phyloP scores from a whole-genome alignment of 2,329 filamentous ascomycete genomes.

The Fusarium palustre region DNA sequence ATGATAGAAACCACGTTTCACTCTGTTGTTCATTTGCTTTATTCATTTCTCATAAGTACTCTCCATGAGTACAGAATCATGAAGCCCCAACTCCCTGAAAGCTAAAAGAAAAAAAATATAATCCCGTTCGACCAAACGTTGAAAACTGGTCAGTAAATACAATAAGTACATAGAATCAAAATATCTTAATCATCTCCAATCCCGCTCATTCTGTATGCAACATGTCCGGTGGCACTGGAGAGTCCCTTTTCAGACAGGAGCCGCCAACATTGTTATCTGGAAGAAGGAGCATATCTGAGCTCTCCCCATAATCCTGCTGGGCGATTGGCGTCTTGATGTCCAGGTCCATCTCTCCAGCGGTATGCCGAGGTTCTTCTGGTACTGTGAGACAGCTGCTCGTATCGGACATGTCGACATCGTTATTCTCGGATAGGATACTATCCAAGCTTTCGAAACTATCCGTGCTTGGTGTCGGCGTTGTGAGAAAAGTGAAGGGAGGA shows the following conservation, averaged over 20 bases:
- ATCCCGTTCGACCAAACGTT: conserved; percentile 17
- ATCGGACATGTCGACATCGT: conserved; percentile 65
- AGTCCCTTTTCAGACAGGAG: conserved; percentile 29
- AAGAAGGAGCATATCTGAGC: conserved; percentile 29
- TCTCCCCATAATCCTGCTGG: conserved; percentile 18
- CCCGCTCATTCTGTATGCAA: conserved; percentile 6
- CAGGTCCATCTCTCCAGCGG: conserved; percentile 49
- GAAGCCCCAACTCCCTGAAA: neutral
- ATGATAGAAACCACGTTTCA: neutral
- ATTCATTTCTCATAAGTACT: conserved; percentile 39
- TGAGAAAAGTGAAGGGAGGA: conserved; percentile 38
- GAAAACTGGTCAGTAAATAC: conserved; percentile 19
- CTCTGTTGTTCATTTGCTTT: neutral
- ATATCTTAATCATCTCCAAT: neutral
- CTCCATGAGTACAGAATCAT: conserved; percentile 30
- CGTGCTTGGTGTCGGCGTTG: conserved; percentile 57
- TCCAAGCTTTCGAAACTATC: conserved; percentile 51
- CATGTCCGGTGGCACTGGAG: conserved; percentile 36
- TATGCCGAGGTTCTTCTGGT: conserved; percentile 48
- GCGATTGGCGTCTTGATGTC: conserved; percentile 57
- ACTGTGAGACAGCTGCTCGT: conserved; percentile 53
- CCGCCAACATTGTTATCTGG: conserved; percentile 52
- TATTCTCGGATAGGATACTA: conserved; percentile 29
- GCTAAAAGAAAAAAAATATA: conserved; percentile 3
- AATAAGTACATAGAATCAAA: conserved; percentile 14